Base-by-base conservation (phyloP, 2,329 filamentous ascomycete genomes). In the Daldinia eschscholtzii region DNA sequence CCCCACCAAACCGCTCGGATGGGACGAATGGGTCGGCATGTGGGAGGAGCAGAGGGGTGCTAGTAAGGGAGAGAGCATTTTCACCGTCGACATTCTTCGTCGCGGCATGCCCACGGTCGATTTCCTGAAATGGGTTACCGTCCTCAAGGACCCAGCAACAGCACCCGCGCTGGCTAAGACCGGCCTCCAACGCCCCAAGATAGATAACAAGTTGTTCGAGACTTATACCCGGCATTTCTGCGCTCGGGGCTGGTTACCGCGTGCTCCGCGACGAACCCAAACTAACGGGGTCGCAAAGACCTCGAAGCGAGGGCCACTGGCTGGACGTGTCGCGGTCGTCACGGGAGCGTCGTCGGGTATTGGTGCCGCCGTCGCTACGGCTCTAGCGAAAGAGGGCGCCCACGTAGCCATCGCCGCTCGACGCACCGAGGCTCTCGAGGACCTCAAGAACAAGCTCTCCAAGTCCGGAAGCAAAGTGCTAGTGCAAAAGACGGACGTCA, bases 161-260 rank as follows among this genome's bases (percentile, higher is more conserved):
- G 84, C 86, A 46, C 87, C 90, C 0, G 84, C 88, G 57, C 87
- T 88, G 13, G 78, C 80, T 5, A 73, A 78, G 80, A 76, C 85
- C 80, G 73, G 84, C 74, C 67, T 94, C 1, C 83, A 88, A 71
- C 86, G 92, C 4, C 90, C 91, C 1, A 90, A 89, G 78, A 90
- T 94, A 26, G 91, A 94, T 75, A 83, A 80, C 18, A 84, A 87
- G 13, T 82, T 95, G n/a, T 86, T 94, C 6, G 89, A 92, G 78
- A 94, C 89, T 0, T 95, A 95, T 76, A 88, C 91, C 23, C 90
- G 92, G 15, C 91, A 94, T 78, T 95, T 92, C 85, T 94, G 91
- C 76, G 91, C 91, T 18, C 84, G 92, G 78, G 92, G 92, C 50
- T 95, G 92, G 92, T 83, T 95, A 4, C 84, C 88, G 5, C 84